Conservation (phyloP, 306 rosid genomes). For the Quercus alba region DNA sequence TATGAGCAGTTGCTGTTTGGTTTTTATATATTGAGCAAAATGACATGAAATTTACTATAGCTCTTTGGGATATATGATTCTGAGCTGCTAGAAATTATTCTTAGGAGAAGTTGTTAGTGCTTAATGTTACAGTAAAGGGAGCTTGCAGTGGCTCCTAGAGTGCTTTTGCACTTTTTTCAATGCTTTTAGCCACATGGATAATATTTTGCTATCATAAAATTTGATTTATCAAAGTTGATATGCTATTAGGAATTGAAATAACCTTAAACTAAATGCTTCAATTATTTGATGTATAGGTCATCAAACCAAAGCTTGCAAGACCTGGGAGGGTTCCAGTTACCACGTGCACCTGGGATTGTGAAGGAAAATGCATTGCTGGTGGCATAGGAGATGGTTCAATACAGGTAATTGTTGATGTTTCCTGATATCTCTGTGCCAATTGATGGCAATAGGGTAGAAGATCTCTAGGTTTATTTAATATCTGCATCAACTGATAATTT, state of each 20-base stretch:
- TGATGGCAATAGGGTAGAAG: constrained; percentile 2
- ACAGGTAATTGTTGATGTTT: constrained; percentile 49
- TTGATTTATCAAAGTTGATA: constrained; percentile 5
- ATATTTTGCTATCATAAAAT: neutral
- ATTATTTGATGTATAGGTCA: constrained; percentile 56
- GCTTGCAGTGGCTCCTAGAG: too few relatives aligned
- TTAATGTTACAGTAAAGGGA: too few relatives aligned
- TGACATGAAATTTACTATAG: too few relatives aligned
- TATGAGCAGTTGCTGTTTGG: too few relatives aligned
- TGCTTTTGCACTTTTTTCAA: too few relatives aligned
- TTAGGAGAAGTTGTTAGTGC: too few relatives aligned
- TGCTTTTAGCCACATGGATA: too few relatives aligned
- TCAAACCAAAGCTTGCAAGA: constrained; percentile 86
- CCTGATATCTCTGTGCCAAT: constrained; percentile 1
- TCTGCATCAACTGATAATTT: neutral
- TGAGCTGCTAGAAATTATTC: too few relatives aligned
- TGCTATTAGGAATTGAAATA: neutral
- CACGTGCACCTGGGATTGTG: constrained; percentile 85
- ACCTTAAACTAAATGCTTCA: constrained; percentile 4
- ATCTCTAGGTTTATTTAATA: neutral
- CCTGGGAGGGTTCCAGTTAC: constrained; percentile 93
- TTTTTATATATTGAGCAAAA: too few relatives aligned
- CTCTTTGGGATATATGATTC: too few relatives aligned
- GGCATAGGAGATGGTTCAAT: constrained; percentile 96
- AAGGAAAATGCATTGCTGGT: constrained; percentile 87